Evolutionary conservation across 1,139 yeast genomes (phyloP).

Genomic region (Citeromyces hawaiiensis): DNA sequence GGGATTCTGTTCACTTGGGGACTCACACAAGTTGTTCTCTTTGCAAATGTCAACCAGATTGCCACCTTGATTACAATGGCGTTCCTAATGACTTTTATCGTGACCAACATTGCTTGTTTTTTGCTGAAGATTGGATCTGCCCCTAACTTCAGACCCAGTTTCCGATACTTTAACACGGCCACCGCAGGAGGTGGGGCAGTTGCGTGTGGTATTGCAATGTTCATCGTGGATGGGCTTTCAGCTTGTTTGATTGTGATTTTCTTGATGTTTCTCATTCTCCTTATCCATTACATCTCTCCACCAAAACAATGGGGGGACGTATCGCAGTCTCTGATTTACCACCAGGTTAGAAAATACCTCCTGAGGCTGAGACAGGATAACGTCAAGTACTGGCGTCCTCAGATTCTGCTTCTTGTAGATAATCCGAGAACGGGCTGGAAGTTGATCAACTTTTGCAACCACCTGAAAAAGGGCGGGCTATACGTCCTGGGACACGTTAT

Average conservation of each 20-base stretch:
- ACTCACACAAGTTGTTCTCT: conserved; percentile 68
- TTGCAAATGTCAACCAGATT: conserved; percentile 85
- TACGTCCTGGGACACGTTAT: conserved; percentile 88
- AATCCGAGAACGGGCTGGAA: conserved; percentile 89
- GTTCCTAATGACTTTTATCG: conserved; percentile 86
- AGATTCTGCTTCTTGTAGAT: conserved; percentile 73
- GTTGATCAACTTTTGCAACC: conserved; percentile 85
- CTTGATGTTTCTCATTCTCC: conserved; percentile 48
- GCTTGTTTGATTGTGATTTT: conserved; percentile 67
- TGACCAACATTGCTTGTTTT: conserved; percentile 87
- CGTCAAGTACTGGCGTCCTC: conserved; percentile 97
- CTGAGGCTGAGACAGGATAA: conserved; percentile 76
- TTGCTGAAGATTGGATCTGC: conserved; percentile 80
- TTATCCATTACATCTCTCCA: conserved; percentile 83
- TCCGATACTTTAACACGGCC: conserved; percentile 67
- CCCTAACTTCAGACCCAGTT: conserved; percentile 92
- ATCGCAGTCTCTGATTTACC: conserved; percentile 85
- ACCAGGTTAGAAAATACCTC: conserved; percentile 86
- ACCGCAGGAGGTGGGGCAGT: conserved; percentile 74
- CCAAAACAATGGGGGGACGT: conserved; percentile 98
- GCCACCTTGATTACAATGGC: conserved; percentile 97
- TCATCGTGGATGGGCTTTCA: conserved; percentile 81
- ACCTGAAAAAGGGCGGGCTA: conserved; percentile 86
- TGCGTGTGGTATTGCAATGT: conserved; percentile 72
- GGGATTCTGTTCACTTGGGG: conserved; percentile 69